These are phyloP conservation scores for Sergeia podlipaevii DNA, from an alignment of 208 protist species.

Conservation along the genomic window DNA sequence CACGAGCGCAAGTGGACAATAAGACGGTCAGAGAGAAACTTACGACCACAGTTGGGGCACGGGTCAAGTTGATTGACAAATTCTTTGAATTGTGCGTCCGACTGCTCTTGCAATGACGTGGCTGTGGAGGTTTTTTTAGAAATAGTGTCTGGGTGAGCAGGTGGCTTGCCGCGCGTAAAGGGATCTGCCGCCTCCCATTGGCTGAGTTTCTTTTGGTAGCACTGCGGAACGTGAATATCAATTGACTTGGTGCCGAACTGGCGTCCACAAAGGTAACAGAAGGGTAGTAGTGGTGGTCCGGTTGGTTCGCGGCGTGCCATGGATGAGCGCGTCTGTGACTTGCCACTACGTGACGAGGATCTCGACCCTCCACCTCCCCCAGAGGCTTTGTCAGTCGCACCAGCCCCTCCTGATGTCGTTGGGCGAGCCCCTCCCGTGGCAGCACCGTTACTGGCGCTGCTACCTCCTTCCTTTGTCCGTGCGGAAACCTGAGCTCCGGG, in stretches of 20 bases:
- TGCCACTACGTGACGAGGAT: neutral
- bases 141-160: slow-evolving; percentile 69
- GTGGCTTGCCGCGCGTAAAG: slow-evolving; percentile 52
- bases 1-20: slow-evolving; percentile 88
- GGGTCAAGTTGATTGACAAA: slow-evolving; percentile 87
- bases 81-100: slow-evolving; percentile 81
- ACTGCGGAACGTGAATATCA: slow-evolving; percentile 84
- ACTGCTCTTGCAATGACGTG: slow-evolving; percentile 45
- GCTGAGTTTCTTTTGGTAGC: slow-evolving; percentile 82
- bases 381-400: neutral
- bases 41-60: slow-evolving; percentile 87
- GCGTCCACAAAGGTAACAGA: slow-evolving; percentile 85
- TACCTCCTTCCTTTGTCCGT: slow-evolving; percentile 1
- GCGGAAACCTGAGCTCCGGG: neutral
- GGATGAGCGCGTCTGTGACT: slow-evolving; percentile 6
- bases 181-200: slow-evolving; percentile 79
- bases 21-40: slow-evolving; percentile 88
- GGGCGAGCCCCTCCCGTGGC: slow-evolving; percentile 3
- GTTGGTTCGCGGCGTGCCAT: slow-evolving; percentile 13
- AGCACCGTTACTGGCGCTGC: slow-evolving; percentile 4
- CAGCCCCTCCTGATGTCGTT: slow-evolving; percentile 3
- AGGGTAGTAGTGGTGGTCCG: slow-evolving; percentile 49
- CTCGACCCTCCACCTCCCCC: slow-evolving; percentile 4
- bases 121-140: slow-evolving; percentile 21
- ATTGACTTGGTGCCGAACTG: slow-evolving; percentile 86